Conservation (phyloP, 495 filamentous ascomycete species). For the Chlorociboria aeruginascens region DNA sequence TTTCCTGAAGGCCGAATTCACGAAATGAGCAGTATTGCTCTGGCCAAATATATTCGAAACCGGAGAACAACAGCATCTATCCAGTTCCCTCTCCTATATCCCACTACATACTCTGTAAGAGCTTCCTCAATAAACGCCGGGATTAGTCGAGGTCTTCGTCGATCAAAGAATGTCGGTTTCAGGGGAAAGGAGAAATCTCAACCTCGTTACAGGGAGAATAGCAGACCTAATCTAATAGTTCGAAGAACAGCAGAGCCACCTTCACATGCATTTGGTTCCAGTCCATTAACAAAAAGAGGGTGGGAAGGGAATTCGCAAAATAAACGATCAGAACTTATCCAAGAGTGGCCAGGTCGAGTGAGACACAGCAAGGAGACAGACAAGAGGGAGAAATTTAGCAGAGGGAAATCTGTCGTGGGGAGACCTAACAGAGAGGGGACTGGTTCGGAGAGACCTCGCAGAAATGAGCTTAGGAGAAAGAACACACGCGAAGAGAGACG, state of each 20-base stretch:
- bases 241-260: too few relatives aligned
- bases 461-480: too few relatives aligned
- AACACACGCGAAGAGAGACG: too few relatives aligned
- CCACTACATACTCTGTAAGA: conserved; percentile 2
- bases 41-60: not conserved
- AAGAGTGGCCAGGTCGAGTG: too few relatives aligned
- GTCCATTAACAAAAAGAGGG: not conserved
- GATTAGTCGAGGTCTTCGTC: conserved; percentile 13
- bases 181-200: conserved; percentile 4
- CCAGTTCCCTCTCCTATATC: conserved; percentile 7
- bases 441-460: too few relatives aligned
- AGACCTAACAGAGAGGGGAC: too few relatives aligned
- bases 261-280: not conserved
- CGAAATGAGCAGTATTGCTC: conserved; percentile 10
- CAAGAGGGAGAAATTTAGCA: too few relatives aligned
- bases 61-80: not conserved
- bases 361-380: too few relatives aligned
- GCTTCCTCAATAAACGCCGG: conserved; percentile 16
- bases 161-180: conserved; percentile 15
- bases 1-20: not conserved
- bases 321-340: too few relatives aligned
- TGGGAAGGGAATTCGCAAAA: not conserved
- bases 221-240: not conserved
- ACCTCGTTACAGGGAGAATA: not conserved
- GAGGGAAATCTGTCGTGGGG: too few relatives aligned